These are phyloP conservation scores for Cinchona pubescens DNA, from an alignment of 257 asterid species.

Conservation along the genomic window DNA sequence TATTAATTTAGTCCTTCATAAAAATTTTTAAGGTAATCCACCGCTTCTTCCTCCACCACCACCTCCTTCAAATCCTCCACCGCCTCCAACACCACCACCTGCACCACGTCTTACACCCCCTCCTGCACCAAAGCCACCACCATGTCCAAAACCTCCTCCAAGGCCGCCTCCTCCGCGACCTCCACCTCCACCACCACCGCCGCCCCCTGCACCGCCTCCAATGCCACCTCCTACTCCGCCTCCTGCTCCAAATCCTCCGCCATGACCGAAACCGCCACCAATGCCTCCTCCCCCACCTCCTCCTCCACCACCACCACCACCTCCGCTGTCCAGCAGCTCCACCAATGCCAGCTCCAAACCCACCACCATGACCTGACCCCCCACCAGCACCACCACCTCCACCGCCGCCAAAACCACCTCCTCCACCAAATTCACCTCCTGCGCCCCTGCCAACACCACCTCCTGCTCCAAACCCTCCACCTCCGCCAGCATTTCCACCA, in stretches of 20 bases:
- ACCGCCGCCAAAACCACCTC: not conserved
- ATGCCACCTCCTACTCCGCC: not conserved
- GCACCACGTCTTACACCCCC: not conserved
- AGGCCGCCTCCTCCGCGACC: not conserved
- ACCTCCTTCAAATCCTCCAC: no score
- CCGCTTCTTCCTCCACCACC: no score
- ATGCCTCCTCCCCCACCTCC: not conserved
- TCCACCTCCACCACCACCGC: not conserved
- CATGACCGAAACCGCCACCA: not conserved
- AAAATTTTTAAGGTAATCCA: no score
- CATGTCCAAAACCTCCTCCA: not conserved
- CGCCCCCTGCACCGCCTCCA: not conserved
- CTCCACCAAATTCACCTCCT: not conserved
- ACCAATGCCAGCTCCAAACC: not conserved
- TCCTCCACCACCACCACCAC: not conserved
- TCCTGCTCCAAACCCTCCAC: not conserved
- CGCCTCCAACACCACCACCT: not conserved
- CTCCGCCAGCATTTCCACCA: not conserved
- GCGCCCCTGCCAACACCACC: not conserved
- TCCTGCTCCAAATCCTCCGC: not conserved
- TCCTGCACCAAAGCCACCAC: not conserved
- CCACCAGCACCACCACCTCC: conserved; percentile 5
- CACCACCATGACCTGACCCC: not conserved
- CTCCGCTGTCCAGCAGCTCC: not conserved
- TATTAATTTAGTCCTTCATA: no score